Evolutionary conservation across 192 early-diverging fungal genomes (phyloP), one percentile per base, ranked within the genome.

Genomic region (Mortierella antarctica): DNA sequence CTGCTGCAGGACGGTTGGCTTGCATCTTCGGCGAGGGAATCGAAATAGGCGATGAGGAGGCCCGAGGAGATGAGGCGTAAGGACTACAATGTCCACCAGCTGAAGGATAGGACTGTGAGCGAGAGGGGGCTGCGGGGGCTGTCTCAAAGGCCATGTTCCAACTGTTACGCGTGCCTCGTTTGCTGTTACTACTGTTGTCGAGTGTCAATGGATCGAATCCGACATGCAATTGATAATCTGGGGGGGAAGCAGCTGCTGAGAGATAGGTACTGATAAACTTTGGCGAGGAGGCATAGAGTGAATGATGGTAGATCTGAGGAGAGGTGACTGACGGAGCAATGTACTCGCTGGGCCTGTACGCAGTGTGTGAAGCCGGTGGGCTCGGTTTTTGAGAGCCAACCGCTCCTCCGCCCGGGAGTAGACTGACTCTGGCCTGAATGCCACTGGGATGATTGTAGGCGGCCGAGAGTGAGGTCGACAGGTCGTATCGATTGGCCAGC

Each of bases 381-480:
- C 41, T 54, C 12, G 62, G 49, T 18, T 48, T 18, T 31, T 31
- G 31, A 31, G 31, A 1, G 31, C 31, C 31, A 31, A 31, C 3
- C n/a, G 21, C 57, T 23, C 31, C 57, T 42, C 56, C 18, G 13
- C 14, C 14, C 13, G 47, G 20, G 48, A 58, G 40, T 31, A 31
- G 31, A 31, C 31, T 31, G 31, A 46, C 46, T 2, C 48, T 21
- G 20, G 42, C 53, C 1, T 69, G 74, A 31, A 70, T 76, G 7
- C 56, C 15, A 14, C 44, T 71, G 7, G 78, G 72, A 18, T 82
- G 63, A 20, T 44, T 67, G 44, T 65, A 73, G 13, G 82, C 83
- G 1, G 78, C 83, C 12, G 79, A 77, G 45, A 84, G 74, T n/a
- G 83, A 84, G 17, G 66, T 60, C 4, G 71, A 67, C 45, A 84